phyloP scores from a whole-genome alignment of 129 eudicot genomes.

The Arctium minus region DNA sequence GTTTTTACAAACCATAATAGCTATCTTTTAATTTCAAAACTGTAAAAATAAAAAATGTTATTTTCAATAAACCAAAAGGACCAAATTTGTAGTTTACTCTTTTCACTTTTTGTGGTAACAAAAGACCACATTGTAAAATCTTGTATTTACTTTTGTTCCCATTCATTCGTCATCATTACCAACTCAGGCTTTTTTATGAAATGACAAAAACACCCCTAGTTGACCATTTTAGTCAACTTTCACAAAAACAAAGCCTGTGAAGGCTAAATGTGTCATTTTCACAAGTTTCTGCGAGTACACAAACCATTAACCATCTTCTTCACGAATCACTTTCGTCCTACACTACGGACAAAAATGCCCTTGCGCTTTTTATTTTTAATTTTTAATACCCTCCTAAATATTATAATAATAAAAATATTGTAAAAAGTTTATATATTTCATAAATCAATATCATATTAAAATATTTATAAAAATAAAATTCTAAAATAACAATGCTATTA shows the following conservation, averaged over 20 bases:
- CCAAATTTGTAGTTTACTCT: too few species aligned
- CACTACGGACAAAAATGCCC: neutral
- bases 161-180: conserved; percentile 1
- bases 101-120: too few species aligned
- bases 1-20: too few species aligned
- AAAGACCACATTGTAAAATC: neutral
- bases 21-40: too few species aligned
- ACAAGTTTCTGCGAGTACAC: neutral
- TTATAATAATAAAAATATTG: too few species aligned
- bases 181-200: neutral
- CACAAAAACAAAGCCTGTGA: conserved; percentile 29
- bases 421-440: too few species aligned
- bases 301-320: neutral
- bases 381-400: too few species aligned
- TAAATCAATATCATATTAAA: too few species aligned
- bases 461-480: too few species aligned
- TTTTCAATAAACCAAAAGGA: too few species aligned
- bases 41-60: too few species aligned
- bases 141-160: neutral
- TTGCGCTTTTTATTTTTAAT: neutral
- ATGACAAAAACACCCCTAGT: conserved; percentile 31
- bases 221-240: conserved; percentile 31
- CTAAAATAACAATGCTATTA: too few species aligned
- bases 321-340: neutral
- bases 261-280: conserved; percentile 35